Conservation (phyloP, 148 eudicot species). For the Vaccinium macrocarpon region DNA sequence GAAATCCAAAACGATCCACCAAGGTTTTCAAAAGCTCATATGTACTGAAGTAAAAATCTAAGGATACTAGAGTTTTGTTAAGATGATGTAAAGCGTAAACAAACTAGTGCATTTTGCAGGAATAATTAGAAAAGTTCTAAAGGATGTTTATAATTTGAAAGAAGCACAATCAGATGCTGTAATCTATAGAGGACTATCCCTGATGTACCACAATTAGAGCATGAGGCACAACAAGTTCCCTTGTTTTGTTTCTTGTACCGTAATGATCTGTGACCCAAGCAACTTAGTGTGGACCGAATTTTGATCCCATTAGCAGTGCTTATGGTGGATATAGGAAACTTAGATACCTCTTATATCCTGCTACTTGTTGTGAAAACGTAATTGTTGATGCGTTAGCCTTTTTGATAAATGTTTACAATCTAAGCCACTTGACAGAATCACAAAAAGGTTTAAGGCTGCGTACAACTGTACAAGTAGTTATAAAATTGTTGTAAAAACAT, state of each 20-base stretch:
- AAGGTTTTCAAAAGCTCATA: not conserved
- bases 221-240: not conserved
- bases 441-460: not conserved
- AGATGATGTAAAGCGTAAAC: not conserved
- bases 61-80: not conserved
- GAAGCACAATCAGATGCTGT: not conserved
- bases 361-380: not conserved
- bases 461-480: not conserved
- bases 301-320: not conserved
- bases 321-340: not conserved
- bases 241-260: not conserved
- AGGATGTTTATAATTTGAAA: not conserved
- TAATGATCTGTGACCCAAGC: not conserved
- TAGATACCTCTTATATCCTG: not conserved
- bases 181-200: not conserved
- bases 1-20: not conserved
- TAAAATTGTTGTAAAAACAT: not conserved
- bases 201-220: not conserved
- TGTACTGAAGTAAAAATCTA: not conserved
- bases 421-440: not conserved
- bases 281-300: not conserved
- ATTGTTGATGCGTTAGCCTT: not conserved
- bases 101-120: not conserved
- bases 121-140: not conserved
- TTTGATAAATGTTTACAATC: not conserved